phyloP scores from a whole-genome alignment of 176 grass and related monocot species.

The barley (Hordeum vulgare) region MorexV3_pseudomolecules_assembly NC_058521.1:40170112-40170611 shows the following conservation, averaged over 20 bases:
- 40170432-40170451: background rate
- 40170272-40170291: slow-evolving; percentile 38
- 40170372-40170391: background rate
- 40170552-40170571: too few species aligned
- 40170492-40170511: background rate
- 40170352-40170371: background rate
- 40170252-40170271: slow-evolving; percentile 31
- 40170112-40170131: background rate
- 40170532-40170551: background rate
- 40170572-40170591: too few species aligned
- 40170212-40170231: slow-evolving; percentile 39
- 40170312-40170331: slow-evolving; percentile 33
- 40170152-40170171: background rate
- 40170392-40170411: background rate
- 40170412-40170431: background rate
- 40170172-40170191: background rate
- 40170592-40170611: too few species aligned
- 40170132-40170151: background rate
- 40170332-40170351: slow-evolving; percentile 16
- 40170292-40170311: slow-evolving; percentile 33
- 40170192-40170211: slow-evolving; percentile 18
- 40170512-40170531: background rate
- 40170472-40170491: background rate
- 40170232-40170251: background rate
- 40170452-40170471: background rate